A percentile compares a stretch with the other conserved stretches of the same genome.
Evolutionary conservation across 345 rosid genomes (phyloP).

Genomic region (Acer negundo): DNA sequence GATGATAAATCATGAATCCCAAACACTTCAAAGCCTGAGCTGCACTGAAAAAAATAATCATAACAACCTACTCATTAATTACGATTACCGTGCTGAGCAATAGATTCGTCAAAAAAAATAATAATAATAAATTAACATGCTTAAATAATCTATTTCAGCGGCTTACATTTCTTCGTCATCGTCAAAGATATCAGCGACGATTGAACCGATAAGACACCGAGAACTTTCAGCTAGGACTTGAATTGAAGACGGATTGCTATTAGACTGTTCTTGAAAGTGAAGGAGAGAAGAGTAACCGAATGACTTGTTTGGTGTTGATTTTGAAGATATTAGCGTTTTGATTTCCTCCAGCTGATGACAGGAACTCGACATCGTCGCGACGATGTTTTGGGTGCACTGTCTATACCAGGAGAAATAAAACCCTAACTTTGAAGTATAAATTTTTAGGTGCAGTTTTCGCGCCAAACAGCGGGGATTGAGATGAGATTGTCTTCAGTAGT

Average conservation of each 20-base stretch:
- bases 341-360: constrained; percentile 38
- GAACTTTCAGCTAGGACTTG: constrained; percentile 35
- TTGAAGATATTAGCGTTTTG: constrained; percentile 34
- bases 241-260: constrained; percentile 28
- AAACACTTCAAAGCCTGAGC: constrained; percentile 63
- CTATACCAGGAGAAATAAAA: background rate
- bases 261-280: constrained; percentile 43
- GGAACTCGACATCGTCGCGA: constrained; percentile 29
- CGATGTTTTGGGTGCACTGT: background rate
- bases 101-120: background rate
- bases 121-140: background rate
- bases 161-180: constrained; percentile 53
- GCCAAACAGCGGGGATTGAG: constrained; percentile 1
- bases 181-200: constrained; percentile 29
- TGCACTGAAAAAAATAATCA: constrained; percentile 37
- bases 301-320: constrained; percentile 33
- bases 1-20: constrained; percentile 59
- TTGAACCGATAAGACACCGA: constrained; percentile 19
- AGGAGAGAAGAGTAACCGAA: constrained; percentile 44
- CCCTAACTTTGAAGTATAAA: background rate
- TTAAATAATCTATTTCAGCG: background rate
- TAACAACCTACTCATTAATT: background rate
- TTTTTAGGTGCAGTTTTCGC: constrained; percentile 27
- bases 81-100: background rate
- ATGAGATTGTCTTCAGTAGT: no score